Percentiles rank a stretch among this genome's conserved stretches.
Conservation (phyloP, 1,284 basidiomycete species). For the Melampsora americana region DNA sequence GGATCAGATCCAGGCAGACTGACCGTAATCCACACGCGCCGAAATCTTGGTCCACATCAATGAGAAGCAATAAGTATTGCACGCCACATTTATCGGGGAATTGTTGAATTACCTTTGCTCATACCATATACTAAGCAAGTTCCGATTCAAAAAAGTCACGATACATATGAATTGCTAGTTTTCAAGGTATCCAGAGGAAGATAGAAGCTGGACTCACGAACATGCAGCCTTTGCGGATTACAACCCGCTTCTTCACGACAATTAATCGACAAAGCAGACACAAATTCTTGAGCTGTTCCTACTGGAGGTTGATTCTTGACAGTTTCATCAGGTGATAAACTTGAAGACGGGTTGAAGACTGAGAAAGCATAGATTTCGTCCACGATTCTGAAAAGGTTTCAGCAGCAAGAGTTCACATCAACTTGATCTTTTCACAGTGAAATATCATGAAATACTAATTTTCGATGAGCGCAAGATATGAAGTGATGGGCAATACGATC, state of each 20-base stretch:
- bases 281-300: background rate
- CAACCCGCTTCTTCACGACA: background rate
- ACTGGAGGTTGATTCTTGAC: background rate
- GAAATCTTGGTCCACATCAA: background rate
- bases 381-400: background rate
- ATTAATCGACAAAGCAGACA: background rate
- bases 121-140: background rate
- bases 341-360: constrained; percentile 1
- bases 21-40: background rate
- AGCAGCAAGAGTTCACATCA: background rate
- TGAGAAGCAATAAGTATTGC: too few relatives aligned
- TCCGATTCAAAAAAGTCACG: background rate
- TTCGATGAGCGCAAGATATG: background rate
- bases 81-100: too few relatives aligned
- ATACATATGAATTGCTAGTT: too few relatives aligned
- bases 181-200: background rate
- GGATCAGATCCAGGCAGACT: background rate
- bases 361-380: constrained; percentile 39
- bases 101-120: background rate
- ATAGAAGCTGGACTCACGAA: background rate
- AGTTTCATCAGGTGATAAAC: background rate
- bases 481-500: background rate
- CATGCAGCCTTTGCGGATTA: background rate
- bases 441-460: background rate
- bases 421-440: background rate